phyloP scores from a whole-genome alignment of 2,329 filamentous ascomycete genomes.

The Trichophyton equinum region DNA sequence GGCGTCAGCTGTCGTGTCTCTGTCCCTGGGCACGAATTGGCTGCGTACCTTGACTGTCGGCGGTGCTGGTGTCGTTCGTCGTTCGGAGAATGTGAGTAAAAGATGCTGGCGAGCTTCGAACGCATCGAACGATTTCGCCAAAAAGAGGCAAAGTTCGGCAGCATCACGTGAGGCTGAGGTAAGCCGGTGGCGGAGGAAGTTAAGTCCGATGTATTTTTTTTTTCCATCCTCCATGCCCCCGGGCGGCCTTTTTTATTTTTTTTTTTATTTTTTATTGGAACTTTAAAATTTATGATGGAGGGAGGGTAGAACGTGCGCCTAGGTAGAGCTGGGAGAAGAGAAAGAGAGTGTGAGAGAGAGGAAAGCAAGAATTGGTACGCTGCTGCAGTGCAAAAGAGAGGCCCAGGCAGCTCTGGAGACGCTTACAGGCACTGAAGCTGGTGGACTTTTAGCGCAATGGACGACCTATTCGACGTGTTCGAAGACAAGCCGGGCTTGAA shows the following conservation, averaged over 20 bases:
- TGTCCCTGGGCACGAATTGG: neutral
- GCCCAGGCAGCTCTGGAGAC: neutral
- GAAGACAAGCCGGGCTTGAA: conserved; percentile 46
- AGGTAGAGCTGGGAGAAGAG: too few species aligned
- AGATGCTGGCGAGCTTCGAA: neutral
- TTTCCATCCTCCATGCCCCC: too few species aligned
- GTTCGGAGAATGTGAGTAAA: neutral
- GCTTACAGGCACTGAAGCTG: neutral
- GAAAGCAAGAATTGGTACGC: neutral
- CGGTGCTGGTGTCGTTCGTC: neutral
- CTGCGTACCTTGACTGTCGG: neutral
- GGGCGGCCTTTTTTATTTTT: neutral
- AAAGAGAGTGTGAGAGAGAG: neutral
- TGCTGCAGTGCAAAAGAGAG: neutral
- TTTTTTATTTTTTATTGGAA: too few species aligned
- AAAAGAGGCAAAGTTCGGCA: neutral
- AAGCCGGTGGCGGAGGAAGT: neutral
- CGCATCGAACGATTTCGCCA: conserved; percentile 1
- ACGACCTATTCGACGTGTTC: conserved; percentile 74
- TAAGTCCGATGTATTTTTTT: neutral
- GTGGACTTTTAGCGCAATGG: conserved; percentile 39
- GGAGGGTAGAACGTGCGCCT: too few species aligned
- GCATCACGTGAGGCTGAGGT: neutral
- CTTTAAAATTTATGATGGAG: too few species aligned
- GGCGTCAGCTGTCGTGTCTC: conserved; percentile 4